phyloP scores from a whole-genome alignment of 2,329 filamentous ascomycete species.

The Colletotrichum paranaense region DNA sequence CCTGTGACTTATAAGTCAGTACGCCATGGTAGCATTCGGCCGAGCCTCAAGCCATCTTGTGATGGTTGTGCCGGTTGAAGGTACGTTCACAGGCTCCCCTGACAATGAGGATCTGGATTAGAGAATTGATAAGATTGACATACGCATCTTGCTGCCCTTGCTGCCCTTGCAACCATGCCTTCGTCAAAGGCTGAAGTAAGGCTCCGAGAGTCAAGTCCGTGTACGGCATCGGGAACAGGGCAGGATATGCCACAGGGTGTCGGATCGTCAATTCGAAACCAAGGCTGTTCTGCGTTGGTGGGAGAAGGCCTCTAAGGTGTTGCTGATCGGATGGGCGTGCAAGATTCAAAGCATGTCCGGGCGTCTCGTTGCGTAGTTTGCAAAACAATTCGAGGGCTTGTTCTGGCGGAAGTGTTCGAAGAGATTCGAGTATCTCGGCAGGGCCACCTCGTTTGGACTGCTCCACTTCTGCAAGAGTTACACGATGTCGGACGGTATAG shows the following conservation, averaged over 20 bases:
- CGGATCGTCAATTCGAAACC: conserved; percentile 14
- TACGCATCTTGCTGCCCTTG: not conserved
- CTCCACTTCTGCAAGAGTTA: conserved; percentile 14
- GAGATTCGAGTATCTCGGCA: conserved; percentile 6
- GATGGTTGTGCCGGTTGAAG: not conserved
- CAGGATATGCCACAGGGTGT: conserved; percentile 4
- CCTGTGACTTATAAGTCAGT: not conserved
- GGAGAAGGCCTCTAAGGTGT: not conserved
- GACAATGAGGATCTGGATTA: not conserved
- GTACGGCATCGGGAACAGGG: not conserved
- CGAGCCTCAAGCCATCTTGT: not conserved
- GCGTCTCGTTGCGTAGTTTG: not conserved
- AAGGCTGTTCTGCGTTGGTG: conserved; percentile 12
- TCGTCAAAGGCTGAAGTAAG: not conserved
- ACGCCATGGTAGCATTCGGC: not conserved
- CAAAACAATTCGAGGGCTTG: conserved; percentile 3
- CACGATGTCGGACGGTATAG: conserved; percentile 12
- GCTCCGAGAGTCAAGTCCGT: not conserved
- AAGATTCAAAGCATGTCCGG: not conserved
- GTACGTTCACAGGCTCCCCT: not conserved
- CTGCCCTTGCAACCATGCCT: not conserved
- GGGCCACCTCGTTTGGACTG: not conserved
- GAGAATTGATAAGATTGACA: not conserved
- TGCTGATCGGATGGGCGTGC: not conserved
- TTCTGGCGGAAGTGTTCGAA: conserved; percentile 4